A percentile compares a stretch with the other conserved stretches of the same genome.
Conservation (phyloP, 2,329 filamentous ascomycete genomes). For the Knufia fluminis region DNA sequence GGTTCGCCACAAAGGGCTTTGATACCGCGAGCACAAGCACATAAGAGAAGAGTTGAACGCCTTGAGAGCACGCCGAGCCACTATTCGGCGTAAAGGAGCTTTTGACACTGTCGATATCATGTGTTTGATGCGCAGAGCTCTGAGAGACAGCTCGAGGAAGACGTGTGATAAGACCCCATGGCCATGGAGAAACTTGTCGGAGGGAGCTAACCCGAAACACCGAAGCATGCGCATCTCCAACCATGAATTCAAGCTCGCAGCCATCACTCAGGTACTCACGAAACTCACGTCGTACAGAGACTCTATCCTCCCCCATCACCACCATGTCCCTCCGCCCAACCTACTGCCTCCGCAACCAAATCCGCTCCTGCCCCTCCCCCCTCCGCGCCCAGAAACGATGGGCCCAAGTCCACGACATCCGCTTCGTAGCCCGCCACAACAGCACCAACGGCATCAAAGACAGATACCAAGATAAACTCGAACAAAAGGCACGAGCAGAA, state of each 20-base stretch:
- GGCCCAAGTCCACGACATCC: constrained; percentile 86
- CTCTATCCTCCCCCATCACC: background rate
- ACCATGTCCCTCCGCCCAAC: constrained; percentile 5
- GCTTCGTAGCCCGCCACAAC: constrained; percentile 74
- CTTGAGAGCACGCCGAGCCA: no score
- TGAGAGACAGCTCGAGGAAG: no score
- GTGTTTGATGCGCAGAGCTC: no score
- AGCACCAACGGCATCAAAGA: constrained; percentile 53
- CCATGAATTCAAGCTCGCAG: background rate
- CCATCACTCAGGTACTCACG: background rate
- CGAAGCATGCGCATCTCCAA: background rate
- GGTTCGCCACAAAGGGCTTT: no score
- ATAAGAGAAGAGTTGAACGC: no score
- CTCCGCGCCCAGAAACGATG: constrained; percentile 60
- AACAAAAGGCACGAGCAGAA: constrained; percentile 66
- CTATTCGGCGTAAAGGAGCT: no score
- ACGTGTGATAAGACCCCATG: no score
- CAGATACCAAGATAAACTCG: constrained; percentile 80
- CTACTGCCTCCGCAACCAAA: constrained; percentile 6
- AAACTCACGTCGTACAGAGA: background rate
- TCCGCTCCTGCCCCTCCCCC: constrained; percentile 18
- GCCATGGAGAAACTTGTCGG: no score
- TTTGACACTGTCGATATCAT: no score
- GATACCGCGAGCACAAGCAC: no score
- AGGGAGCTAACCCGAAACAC: no score